phyloP scores from a whole-genome alignment of 78 protist species.

The Paratrimastix pyriformis region DNA sequence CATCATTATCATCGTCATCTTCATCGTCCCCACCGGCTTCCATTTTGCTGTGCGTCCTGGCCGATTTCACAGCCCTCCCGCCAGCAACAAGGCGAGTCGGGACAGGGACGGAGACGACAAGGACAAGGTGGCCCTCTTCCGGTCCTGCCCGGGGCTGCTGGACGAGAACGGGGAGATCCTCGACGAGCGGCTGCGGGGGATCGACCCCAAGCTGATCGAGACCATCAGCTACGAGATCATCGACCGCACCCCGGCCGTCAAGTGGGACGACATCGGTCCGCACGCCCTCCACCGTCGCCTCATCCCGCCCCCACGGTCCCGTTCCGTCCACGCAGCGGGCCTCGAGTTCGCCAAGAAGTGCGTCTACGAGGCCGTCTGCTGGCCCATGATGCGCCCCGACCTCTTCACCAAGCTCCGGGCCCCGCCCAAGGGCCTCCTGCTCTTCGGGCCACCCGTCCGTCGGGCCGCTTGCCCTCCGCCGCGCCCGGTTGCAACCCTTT shows the following conservation, averaged over 20 bases:
- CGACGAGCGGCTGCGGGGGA: constrained; percentile 37
- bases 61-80: too few species aligned
- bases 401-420: constrained; percentile 36
- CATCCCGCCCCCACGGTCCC: too few species aligned
- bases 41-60: too few species aligned
- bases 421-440: constrained; percentile 40
- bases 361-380: constrained; percentile 23
- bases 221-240: constrained; percentile 46
- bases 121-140: too few species aligned
- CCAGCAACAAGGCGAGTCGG: too few species aligned
- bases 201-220: constrained; percentile 57
- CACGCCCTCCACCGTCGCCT: too few species aligned
- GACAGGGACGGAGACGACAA: too few species aligned
- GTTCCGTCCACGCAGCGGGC: constrained; percentile 4
- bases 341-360: constrained; percentile 18
- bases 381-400: constrained; percentile 50
- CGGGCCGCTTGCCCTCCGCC: neutral
- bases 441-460: constrained; percentile 64
- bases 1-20: too few species aligned
- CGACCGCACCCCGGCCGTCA: constrained; percentile 12
- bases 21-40: too few species aligned
- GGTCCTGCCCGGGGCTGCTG: too few species aligned
- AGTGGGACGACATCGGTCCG: constrained; percentile 54
- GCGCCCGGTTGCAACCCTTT: neutral
- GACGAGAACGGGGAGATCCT: too few species aligned